phyloP scores from a whole-genome alignment of 2,329 filamentous ascomycete species.

The Fusarium sp. region DNA sequence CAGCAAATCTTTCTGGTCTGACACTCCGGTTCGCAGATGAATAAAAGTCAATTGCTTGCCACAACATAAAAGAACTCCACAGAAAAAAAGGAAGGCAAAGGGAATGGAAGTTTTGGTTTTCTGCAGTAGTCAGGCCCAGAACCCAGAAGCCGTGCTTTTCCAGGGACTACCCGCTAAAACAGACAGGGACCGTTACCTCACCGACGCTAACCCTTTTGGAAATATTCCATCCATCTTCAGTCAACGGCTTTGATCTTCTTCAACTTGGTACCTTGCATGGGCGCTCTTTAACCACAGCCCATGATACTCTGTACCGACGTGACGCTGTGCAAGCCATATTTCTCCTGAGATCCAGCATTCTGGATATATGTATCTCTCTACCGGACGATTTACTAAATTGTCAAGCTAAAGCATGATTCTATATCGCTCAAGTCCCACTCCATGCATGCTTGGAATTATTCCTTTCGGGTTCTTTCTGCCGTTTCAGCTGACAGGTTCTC shows the following conservation, averaged over 20 bases:
- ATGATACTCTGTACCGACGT: neutral
- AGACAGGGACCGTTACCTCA: constrained; percentile 17
- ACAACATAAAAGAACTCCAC: constrained; percentile 18
- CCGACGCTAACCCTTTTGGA: constrained; percentile 15
- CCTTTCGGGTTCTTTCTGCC: constrained; percentile 16
- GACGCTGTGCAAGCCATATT: neutral
- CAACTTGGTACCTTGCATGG: constrained; percentile 29
- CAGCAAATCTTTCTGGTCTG: constrained; percentile 23
- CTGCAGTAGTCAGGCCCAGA: constrained; percentile 13
- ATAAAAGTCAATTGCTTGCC: neutral
- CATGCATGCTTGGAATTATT: constrained; percentile 1
- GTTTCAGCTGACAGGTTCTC: neutral
- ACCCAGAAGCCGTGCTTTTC: constrained; percentile 21
- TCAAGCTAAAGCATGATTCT: neutral
- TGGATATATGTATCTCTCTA: neutral
- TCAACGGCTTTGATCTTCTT: constrained; percentile 25
- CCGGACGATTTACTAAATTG: neutral
- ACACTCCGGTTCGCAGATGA: constrained; percentile 6
- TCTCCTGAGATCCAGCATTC: neutral
- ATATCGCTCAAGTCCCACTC: constrained; percentile 31
- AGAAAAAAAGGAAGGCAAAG: constrained; percentile 5
- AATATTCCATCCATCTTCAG: neutral
- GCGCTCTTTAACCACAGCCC: neutral
- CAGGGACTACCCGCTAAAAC: constrained; percentile 35
- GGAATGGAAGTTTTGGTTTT: neutral